Base-by-base conservation (phyloP, 75 land plant genomes). In the Sequoia sempervirens region DNA sequence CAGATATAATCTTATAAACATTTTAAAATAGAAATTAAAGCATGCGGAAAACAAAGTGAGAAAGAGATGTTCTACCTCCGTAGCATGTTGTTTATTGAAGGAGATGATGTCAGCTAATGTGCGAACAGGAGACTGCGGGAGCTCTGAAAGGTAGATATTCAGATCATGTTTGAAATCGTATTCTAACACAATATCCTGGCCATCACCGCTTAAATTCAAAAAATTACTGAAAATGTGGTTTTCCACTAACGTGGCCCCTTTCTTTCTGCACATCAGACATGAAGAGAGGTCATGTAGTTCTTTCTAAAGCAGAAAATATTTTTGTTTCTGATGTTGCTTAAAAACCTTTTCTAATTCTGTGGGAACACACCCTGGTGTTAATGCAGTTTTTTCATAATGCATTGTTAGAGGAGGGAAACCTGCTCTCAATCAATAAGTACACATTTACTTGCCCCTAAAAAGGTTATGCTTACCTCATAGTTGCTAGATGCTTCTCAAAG, bases 161-260 rank as follows among this genome's bases (percentile, higher is more conserved):
- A 93, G 53, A 8, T 85, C 54, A 1, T 84, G 79, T 84, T 90
- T 93, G 79, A 93, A 93, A 41, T 91, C 94, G 36, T 86, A 83
- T 37, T 72, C n/a, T 46, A 88, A 36, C 2, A 86, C 88, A 2
- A 43, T 58, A 0, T 15, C 0, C 70, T 87, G 83, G 1, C 76
- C 86, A 81, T 80, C 66, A 41, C 40, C 0, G 10, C 4, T 4
- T 0, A 10, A 4, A 30, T 86, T 80, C 36, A 78, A 82, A 23
- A 92, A 85, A 2, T 58, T 58, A 41, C 54, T 64, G 1, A 76
- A 6, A 41, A 8, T 75, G 20, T 85, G 37, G 82, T 92, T 83
- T n/a, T 90, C 91, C 12, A 92, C 73, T 78, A 92, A 79, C 15
- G 86, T 81, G 34, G 89, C 93, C 8, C 93, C 92, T 58, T 75